Conservation (phyloP, 805 yeast species). For the Nakazawaea peltata region DNA sequence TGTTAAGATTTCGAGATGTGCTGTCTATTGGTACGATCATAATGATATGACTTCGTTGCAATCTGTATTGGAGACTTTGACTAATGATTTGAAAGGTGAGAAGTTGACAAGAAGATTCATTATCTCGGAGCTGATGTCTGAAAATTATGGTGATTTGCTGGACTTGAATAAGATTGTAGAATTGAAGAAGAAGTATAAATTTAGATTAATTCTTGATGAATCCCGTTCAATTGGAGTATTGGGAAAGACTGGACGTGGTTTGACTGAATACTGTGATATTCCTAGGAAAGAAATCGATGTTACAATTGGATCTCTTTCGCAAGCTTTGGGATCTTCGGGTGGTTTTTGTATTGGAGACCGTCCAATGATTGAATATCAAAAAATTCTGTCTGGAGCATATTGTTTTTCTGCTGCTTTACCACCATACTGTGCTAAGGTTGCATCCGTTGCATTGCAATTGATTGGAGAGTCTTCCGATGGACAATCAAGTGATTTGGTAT, state of each 20-base stretch:
- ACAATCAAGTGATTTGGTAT: constrained; percentile 21
- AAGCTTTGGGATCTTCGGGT: constrained; percentile 77
- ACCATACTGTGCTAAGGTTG: constrained; percentile 73
- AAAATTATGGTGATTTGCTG: constrained; percentile 73
- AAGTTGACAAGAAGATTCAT: constrained; percentile 88
- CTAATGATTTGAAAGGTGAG: constrained; percentile 52
- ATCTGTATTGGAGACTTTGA: constrained; percentile 50
- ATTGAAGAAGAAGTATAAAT: constrained; percentile 75
- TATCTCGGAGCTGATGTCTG: constrained; percentile 85
- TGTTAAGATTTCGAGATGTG: constrained; percentile 76
- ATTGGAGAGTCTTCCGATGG: constrained; percentile 32
- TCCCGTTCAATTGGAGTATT: constrained; percentile 77
- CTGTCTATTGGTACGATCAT: constrained; percentile 77
- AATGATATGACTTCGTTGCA: constrained; percentile 83
- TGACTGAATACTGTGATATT: constrained; percentile 65
- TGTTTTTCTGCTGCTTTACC: constrained; percentile 94
- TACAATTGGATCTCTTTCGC: constrained; percentile 81
- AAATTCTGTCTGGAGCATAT: constrained; percentile 82
- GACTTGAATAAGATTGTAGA: constrained; percentile 60
- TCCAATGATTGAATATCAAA: constrained; percentile 85
- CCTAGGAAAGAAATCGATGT: constrained; percentile 72
- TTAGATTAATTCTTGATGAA: constrained; percentile 84
- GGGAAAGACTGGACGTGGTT: constrained; percentile 81
- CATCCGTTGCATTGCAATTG: constrained; percentile 43
- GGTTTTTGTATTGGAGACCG: constrained; percentile 87